A percentile compares a stretch with the other conserved stretches of the same genome.
Conservation (phyloP, 176 grass and related monocot genomes). For the Oryza nivara region DNA sequence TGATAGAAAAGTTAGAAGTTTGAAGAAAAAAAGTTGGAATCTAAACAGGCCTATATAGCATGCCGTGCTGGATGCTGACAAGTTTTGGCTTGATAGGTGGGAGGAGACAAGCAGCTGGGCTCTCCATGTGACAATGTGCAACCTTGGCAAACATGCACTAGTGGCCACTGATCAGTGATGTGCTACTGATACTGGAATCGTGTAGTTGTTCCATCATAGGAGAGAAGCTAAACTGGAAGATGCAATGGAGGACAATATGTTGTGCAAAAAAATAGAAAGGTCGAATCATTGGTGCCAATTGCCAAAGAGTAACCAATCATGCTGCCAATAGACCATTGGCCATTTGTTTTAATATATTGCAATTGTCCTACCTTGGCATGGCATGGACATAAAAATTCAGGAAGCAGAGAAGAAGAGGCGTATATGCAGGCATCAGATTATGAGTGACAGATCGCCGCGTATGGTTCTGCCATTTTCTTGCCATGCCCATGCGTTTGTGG, state of each 20-base stretch:
- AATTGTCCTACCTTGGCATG: neutral
- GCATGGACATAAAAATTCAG: neutral
- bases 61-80: neutral
- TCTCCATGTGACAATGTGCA: constrained; percentile 58
- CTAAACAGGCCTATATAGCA: neutral
- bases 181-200: neutral
- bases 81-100: constrained; percentile 10
- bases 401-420: no score
- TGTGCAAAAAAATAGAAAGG: neutral
- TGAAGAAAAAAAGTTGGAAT: no score
- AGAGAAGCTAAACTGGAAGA: neutral
- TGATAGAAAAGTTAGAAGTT: no score
- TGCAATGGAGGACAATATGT: constrained; percentile 10
- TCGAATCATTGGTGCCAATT: constrained; percentile 29
- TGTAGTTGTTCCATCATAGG: neutral
- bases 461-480: neutral
- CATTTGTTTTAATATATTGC: neutral
- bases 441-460: neutral
- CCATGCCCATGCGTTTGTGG: neutral
- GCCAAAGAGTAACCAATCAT: constrained; percentile 16
- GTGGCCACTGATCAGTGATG: neutral
- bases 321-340: neutral
- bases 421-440: neutral
- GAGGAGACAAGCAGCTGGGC: constrained; percentile 30
- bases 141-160: constrained; percentile 13